Base-by-base conservation (phyloP, 164 flowering plant genomes). In the Litsea cubeba region DNA sequence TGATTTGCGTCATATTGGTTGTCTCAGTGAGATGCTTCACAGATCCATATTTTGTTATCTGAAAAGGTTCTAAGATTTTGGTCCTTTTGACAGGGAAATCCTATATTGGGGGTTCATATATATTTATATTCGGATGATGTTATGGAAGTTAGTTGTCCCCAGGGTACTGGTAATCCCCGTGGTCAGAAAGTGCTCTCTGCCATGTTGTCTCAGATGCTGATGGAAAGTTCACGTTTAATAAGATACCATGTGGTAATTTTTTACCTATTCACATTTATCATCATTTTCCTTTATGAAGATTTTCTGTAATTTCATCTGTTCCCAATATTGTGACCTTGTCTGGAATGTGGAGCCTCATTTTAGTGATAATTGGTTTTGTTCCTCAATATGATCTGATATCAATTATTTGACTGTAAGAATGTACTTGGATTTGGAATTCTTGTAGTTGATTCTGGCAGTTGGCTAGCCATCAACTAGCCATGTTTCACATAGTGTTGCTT, bases 201-300 rank as follows among this genome's bases (percentile, higher is more conserved):
- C 97, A 87, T 84, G 90, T 94, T 60, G 80, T 91, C 70, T 91
- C 99, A 76, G 95, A 94, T 88, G 93, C 91, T 74, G 87, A 94
- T 80, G 99, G 99, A 75, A 83, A 78, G 75, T 96, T 96, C 83
- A 81, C 68, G 20, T 96, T 96, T 72, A 84, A 85, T 75, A 84
- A 94, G 50, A 72, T 96, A 49, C 98, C 98, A 28, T 96, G 99
- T 71, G 99, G 99, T 94, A 90, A 84, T 67, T 75, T 20, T 73
- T 71, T 69, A 22, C 72, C 71, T 75, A 12, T 54, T 18, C n/a
- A 7, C 60, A 5, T 65, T 30, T 20, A 71, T 7, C 40, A 35
- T 35, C 40, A 35, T 35, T 35, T 35, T 35, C 40, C 40, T 51
- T 5, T 70, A 12, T 50, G 5, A 68, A 68, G 51, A 68, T 68